Evolutionary conservation across 148 eudicot species (phyloP).

Genomic region (Linanthus parryae): DNA sequence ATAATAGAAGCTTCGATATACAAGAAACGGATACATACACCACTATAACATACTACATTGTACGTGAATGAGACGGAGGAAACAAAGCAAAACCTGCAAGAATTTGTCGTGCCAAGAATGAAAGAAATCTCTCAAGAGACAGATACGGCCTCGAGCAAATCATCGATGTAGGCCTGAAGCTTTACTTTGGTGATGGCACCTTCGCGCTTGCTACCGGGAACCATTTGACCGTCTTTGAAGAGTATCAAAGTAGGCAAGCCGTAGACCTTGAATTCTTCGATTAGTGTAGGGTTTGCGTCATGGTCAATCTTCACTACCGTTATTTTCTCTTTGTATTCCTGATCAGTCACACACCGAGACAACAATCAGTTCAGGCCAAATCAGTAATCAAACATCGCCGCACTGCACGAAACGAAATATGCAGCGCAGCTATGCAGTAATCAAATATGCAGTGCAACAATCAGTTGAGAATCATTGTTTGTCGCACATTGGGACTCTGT

Average conservation of each 20-base stretch:
- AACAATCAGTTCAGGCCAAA: background rate
- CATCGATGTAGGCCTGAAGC: constrained; percentile 41
- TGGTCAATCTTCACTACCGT: constrained; percentile 50
- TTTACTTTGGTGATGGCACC: constrained; percentile 52
- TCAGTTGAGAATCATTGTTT: no score
- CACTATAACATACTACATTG: no score
- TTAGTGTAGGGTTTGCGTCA: constrained; percentile 38
- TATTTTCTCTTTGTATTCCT: constrained; percentile 48
- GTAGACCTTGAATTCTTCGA: constrained; percentile 49
- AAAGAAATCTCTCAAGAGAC: no score
- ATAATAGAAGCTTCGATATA: no score
- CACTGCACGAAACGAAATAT: background rate
- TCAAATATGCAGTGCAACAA: no score
- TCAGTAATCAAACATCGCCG: background rate
- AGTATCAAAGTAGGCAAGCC: constrained; percentile 50
- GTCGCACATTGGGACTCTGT: no score
- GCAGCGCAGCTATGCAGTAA: no score
- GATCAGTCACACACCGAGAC: constrained; percentile 1
- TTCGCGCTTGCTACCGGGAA: constrained; percentile 49
- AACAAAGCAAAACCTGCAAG: no score
- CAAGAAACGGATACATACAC: no score
- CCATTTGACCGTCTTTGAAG: constrained; percentile 44
- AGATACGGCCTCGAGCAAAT: constrained; percentile 34
- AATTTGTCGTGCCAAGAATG: no score
- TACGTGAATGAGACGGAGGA: no score